Percentiles rank a stretch among this genome's conserved stretches.
Evolutionary conservation across 179 eudicot species (phyloP).

Genomic region (Gypsophila paniculata): DNA sequence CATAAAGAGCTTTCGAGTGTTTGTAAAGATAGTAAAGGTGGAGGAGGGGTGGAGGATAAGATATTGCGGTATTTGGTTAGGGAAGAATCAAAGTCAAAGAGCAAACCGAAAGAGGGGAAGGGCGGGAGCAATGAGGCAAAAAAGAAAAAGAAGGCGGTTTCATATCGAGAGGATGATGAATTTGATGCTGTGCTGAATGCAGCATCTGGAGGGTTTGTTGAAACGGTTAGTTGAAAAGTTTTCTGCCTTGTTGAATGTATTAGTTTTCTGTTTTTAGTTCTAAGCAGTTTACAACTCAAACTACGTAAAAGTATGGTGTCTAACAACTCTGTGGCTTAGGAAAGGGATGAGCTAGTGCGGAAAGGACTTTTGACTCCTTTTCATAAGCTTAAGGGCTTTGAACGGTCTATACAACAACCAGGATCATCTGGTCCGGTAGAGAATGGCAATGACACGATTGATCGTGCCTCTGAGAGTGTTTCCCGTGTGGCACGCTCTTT

Average conservation of each 20-base stretch:
- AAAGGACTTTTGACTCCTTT: constrained; percentile 96
- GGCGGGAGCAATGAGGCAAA: constrained; percentile 41
- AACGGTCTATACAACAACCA: constrained; percentile 70
- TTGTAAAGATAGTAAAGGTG: constrained; percentile 35
- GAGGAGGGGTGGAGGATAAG: constrained; percentile 36
- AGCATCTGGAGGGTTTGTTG: constrained; percentile 92
- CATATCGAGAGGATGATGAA: constrained; percentile 70
- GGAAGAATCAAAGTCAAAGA: constrained; percentile 54
- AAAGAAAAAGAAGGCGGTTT: constrained; percentile 53
- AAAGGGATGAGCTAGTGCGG: constrained; percentile 89
- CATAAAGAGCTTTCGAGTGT: constrained; percentile 52
- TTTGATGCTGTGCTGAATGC: constrained; percentile 84
- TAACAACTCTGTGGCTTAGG: constrained; percentile 48
- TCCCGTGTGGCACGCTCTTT: constrained; percentile 59
- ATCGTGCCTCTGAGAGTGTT: constrained; percentile 63
- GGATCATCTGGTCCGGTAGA: constrained; percentile 39
- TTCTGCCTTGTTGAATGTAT: neutral
- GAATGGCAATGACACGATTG: constrained; percentile 30
- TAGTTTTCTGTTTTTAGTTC: neutral
- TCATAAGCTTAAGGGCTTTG: constrained; percentile 92
- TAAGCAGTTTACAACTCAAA: neutral
- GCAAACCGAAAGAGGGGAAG: constrained; percentile 47
- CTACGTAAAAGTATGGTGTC: constrained; percentile 14
- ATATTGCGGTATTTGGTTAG: constrained; percentile 60
- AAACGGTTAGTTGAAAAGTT: constrained; percentile 58